phyloP scores from a whole-genome alignment of 2,329 filamentous ascomycete genomes.

The Fusarium oligoseptatum region DNA sequence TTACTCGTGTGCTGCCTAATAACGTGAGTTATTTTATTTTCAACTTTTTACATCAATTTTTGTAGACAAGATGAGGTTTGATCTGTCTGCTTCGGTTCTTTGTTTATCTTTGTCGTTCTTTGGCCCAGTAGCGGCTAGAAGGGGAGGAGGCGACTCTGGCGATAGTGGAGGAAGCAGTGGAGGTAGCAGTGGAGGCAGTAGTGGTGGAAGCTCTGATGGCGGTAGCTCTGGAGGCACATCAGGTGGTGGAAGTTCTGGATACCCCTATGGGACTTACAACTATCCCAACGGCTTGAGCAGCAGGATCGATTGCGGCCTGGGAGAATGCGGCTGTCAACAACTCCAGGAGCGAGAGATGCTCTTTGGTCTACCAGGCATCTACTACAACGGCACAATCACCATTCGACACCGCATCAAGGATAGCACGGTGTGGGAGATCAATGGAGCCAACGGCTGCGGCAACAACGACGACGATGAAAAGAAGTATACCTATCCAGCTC shows the following conservation, averaged over 20 bases:
- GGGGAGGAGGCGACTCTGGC: background rate
- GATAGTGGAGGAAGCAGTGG: background rate
- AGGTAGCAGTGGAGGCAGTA: background rate
- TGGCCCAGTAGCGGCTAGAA: background rate
- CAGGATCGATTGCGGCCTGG: background rate
- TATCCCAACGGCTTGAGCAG: background rate
- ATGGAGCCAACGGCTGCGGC: conserved; percentile 13
- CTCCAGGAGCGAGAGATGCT: conserved; percentile 8
- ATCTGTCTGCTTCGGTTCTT: background rate
- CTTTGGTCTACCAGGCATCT: conserved; percentile 31
- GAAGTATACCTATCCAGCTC: conserved; percentile 26
- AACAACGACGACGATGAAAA: conserved; percentile 22
- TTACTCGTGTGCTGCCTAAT: background rate
- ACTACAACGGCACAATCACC: conserved; percentile 35
- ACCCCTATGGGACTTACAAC: background rate
- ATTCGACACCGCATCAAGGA: conserved; percentile 22
- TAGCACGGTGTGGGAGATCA: conserved; percentile 23
- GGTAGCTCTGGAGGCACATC: background rate
- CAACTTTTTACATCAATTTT: background rate
- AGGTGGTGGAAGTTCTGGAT: background rate
- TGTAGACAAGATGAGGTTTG: background rate
- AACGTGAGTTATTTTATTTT: background rate
- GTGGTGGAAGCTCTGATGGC: background rate
- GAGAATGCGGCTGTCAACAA: conserved; percentile 1
- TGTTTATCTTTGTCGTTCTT: background rate